Percentiles rank a stretch among this genome's conserved stretches.
phyloP scores from a whole-genome alignment of 805 yeast species.

The Pichia nanzhaoensis region DNA sequence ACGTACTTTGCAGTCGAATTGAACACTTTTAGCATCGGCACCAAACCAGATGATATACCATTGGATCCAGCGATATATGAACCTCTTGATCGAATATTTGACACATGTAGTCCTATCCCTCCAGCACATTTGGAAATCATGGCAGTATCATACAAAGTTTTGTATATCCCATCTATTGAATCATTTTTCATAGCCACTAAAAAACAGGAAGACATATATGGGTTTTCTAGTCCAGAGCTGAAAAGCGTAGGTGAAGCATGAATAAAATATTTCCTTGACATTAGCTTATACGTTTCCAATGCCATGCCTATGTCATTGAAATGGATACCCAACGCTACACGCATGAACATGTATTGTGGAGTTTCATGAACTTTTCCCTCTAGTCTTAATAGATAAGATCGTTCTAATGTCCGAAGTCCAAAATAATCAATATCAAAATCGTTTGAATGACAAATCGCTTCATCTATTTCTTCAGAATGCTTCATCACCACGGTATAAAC shows the following conservation, averaged over 20 bases:
- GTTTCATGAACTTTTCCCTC: conserved; percentile 73
- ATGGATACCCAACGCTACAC: conserved; percentile 91
- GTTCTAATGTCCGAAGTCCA: conserved; percentile 87
- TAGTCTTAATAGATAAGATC: conserved; percentile 69
- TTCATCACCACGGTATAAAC: conserved; percentile 50
- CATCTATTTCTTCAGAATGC: conserved; percentile 55
- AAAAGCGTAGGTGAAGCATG: conserved; percentile 95
- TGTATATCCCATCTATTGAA: conserved; percentile 91
- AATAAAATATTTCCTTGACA: conserved; percentile 82
- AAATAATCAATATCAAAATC: conserved; percentile 77
- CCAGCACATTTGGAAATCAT: conserved; percentile 92
- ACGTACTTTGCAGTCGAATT: conserved; percentile 95
- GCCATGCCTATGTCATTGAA: conserved; percentile 57
- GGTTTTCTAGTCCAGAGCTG: conserved; percentile 84
- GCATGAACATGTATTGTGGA: conserved; percentile 83
- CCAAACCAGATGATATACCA: conserved; percentile 86
- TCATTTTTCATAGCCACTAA: conserved; percentile 87
- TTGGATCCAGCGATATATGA: conserved; percentile 86
- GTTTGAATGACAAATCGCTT: conserved; percentile 62
- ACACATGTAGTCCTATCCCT: conserved; percentile 87
- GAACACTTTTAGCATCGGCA: conserved; percentile 95
- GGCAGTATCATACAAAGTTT: conserved; percentile 82
- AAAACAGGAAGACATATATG: conserved; percentile 89
- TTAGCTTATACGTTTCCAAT: conserved; percentile 75
- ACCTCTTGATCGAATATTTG: conserved; percentile 81